phyloP scores from a whole-genome alignment of 371 early-diverging fungal genomes.

The Mucor racemosus region DNA sequence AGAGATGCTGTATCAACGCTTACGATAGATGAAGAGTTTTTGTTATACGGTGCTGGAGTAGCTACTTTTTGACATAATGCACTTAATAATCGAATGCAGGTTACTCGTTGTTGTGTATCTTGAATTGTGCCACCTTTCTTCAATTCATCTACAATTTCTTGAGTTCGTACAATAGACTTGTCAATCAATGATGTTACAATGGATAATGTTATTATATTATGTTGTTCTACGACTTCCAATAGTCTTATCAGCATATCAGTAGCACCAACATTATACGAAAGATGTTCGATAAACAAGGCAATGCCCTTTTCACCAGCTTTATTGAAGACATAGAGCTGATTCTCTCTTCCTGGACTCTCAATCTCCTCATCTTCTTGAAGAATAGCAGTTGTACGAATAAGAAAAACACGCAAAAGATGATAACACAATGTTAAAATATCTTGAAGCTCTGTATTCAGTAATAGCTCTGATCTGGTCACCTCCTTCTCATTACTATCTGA shows the following conservation, averaged over 20 bases:
- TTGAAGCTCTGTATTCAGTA: constrained; percentile 13
- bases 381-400: constrained; percentile 18
- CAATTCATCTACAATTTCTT: neutral
- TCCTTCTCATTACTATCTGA: neutral
- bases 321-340: constrained; percentile 29
- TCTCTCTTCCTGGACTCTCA: constrained; percentile 8
- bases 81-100: constrained; percentile 25
- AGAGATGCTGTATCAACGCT: neutral
- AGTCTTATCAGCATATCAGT: constrained; percentile 34
- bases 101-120: constrained; percentile 1
- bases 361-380: constrained; percentile 19
- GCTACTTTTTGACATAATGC: constrained; percentile 4
- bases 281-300: constrained; percentile 32
- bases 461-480: neutral
- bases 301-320: constrained; percentile 33
- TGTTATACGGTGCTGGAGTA: neutral
- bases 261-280: constrained; percentile 35
- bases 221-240: constrained; percentile 1
- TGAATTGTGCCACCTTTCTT: neutral
- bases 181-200: constrained; percentile 7
- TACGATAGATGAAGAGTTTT: neutral
- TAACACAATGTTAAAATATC: constrained; percentile 34
- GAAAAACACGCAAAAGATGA: constrained; percentile 37
- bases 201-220: neutral
- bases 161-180: constrained; percentile 1